Evolutionary conservation across 352 stramenopile species (phyloP).

Genomic region (Globisporangium iwayamae): DNA sequence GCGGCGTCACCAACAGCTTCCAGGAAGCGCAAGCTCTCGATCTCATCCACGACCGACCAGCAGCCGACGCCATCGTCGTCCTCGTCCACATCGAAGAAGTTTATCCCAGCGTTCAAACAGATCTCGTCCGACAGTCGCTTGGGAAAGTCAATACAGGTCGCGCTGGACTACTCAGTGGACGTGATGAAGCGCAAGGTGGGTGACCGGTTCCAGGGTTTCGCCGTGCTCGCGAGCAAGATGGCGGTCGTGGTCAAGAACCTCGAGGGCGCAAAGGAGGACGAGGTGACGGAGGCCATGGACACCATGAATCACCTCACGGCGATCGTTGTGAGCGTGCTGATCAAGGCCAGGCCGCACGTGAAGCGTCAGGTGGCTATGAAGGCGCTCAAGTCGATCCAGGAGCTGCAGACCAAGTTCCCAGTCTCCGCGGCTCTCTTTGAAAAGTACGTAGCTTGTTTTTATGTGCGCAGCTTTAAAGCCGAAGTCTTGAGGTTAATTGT

Average conservation of each 20-base stretch:
- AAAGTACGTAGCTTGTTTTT: slow-evolving; percentile 2
- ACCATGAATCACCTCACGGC: slow-evolving; percentile 6
- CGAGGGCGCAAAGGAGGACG: slow-evolving; percentile 1
- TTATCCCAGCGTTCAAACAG: slow-evolving; percentile 1
- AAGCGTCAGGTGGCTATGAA: slow-evolving; percentile 13
- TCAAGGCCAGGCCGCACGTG: slow-evolving; percentile 15
- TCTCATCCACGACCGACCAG: slow-evolving; percentile 11
- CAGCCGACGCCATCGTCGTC: background rate
- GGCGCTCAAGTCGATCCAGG: slow-evolving; percentile 14
- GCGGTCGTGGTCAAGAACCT: slow-evolving; percentile 13
- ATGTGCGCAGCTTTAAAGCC: background rate
- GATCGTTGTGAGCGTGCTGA: slow-evolving; percentile 8
- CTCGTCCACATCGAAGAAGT: slow-evolving; percentile 16
- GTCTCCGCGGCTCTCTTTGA: slow-evolving; percentile 11
- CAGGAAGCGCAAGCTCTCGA: slow-evolving; percentile 13
- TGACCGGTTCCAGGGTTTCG: slow-evolving; percentile 15
- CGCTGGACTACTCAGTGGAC: slow-evolving; percentile 9
- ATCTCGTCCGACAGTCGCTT: slow-evolving; percentile 3
- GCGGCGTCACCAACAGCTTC: background rate
- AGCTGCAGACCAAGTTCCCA: slow-evolving; percentile 17
- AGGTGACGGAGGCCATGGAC: slow-evolving; percentile 12
- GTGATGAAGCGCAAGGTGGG: slow-evolving; percentile 16
- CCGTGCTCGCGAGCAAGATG: slow-evolving; percentile 7
- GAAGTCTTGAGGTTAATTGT: background rate
- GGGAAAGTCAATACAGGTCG: slow-evolving; percentile 10